phyloP scores from a whole-genome alignment of 495 filamentous ascomycete genomes.

The Lasiosphaeriaceae sp. region DNA sequence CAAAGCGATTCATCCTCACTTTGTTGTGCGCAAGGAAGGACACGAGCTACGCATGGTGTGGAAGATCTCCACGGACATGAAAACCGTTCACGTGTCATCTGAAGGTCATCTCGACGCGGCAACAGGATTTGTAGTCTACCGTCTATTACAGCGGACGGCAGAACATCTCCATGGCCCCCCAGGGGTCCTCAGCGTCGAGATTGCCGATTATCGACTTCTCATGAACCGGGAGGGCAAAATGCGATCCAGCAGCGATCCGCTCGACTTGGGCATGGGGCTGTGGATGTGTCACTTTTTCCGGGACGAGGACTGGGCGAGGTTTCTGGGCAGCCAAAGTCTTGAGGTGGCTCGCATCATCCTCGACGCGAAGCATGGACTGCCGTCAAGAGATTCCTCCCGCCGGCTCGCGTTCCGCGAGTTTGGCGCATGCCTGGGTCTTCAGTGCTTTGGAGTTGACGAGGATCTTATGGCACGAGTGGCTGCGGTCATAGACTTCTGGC shows the following conservation, averaged over 20 bases:
- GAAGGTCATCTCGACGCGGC: conserved; percentile 62
- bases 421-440: conserved; percentile 54
- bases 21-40: conserved; percentile 40
- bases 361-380: conserved; percentile 22
- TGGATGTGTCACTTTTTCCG: conserved; percentile 60
- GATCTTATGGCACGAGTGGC: conserved; percentile 39
- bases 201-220: conserved; percentile 56
- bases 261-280: conserved; percentile 64
- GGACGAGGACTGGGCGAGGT: conserved; percentile 48
- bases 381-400: conserved; percentile 36
- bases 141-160: conserved; percentile 48
- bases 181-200: conserved; percentile 46
- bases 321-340: conserved; percentile 42
- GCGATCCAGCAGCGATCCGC: conserved; percentile 48
- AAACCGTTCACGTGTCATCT: conserved; percentile 44
- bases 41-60: conserved; percentile 51
- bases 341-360: conserved; percentile 38
- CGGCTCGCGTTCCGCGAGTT: conserved; percentile 65
- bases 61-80: conserved; percentile 58
- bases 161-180: conserved; percentile 18
- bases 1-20: conserved; percentile 54
- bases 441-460: conserved; percentile 48
- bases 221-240: conserved; percentile 47
- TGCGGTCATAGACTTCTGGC: conserved; percentile 51
- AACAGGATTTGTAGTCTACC: conserved; percentile 56